Evolutionary conservation across 225 moss, liverwort and hornwort genomes (phyloP).

Genomic region (Climacium dendroides): DNA sequence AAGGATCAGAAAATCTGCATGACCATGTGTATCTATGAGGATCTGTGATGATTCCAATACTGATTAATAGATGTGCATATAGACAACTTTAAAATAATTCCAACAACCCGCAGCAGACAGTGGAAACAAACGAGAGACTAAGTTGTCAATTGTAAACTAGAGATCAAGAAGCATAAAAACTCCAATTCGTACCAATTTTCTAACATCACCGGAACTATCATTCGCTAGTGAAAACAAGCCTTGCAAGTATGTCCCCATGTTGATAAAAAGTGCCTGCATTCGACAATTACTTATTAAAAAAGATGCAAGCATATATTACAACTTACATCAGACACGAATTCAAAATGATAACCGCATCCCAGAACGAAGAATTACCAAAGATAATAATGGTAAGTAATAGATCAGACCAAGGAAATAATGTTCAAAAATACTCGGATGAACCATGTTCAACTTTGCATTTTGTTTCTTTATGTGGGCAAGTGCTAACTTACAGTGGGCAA

Average conservation of each 20-base stretch:
- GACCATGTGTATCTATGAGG: background rate
- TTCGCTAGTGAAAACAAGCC: conserved; percentile 85
- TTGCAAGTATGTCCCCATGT: conserved; percentile 90
- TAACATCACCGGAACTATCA: conserved; percentile 79
- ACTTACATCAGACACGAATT: background rate
- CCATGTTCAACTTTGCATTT: background rate
- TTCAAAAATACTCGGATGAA: background rate
- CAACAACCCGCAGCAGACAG: background rate
- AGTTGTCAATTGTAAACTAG: background rate
- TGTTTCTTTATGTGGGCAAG: background rate
- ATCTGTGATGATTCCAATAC: background rate
- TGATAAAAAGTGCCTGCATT: conserved; percentile 77
- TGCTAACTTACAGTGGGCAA: conserved; percentile 67
- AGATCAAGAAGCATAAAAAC: background rate
- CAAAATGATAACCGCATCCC: background rate
- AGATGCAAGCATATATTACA: background rate
- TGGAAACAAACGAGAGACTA: background rate
- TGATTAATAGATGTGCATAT: background rate
- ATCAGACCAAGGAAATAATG: background rate
- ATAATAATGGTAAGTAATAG: background rate
- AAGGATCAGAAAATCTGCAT: background rate
- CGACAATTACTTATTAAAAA: background rate
- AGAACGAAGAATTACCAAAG: background rate
- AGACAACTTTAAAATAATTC: background rate
- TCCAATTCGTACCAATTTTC: conserved; percentile 61